Conservation (phyloP, 1,139 yeast genomes). For the Eremothecium gossypii region DNA sequence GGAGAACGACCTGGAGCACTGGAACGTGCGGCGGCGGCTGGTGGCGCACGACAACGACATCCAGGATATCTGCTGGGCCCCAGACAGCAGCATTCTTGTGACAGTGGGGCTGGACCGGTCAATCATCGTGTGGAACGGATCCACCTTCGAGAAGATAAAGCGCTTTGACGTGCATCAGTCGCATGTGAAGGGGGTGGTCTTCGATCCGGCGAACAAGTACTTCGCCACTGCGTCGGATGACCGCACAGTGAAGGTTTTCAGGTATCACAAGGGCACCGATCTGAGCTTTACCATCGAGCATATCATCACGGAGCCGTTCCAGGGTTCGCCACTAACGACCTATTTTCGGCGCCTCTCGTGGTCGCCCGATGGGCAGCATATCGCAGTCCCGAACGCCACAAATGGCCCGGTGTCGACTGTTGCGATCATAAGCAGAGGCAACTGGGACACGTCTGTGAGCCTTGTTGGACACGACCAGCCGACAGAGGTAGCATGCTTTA, state of each 20-base stretch:
- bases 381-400: conserved; percentile 94
- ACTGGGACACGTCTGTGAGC: conserved; percentile 83
- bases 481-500: conserved; percentile 85
- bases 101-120: conserved; percentile 91
- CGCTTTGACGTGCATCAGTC: conserved; percentile 89
- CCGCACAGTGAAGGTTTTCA: conserved; percentile 74
- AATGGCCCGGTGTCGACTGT: conserved; percentile 93
- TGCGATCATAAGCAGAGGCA: conserved; percentile 80
- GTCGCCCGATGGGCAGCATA: conserved; percentile 97
- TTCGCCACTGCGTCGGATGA: conserved; percentile 97
- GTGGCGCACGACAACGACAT: conserved; percentile 97
- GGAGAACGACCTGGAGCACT: conserved; percentile 63
- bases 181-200: conserved; percentile 91
- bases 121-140: conserved; percentile 88
- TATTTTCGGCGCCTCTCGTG: conserved; percentile 88
- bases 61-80: conserved; percentile 97
- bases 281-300: conserved; percentile 81
- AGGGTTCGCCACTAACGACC: conserved; percentile 82
- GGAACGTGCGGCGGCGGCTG: conserved; percentile 85
- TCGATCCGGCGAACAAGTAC: conserved; percentile 95
- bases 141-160: conserved; percentile 81
- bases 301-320: conserved; percentile 73
- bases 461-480: conserved; percentile 96
- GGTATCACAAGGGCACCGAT: conserved; percentile 73
- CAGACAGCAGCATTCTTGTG: conserved; percentile 80